Evolutionary conservation across 305 asterid species (phyloP), one percentile per base, ranked within the genome.

Genomic region (Fraxinus platypoda): DNA sequence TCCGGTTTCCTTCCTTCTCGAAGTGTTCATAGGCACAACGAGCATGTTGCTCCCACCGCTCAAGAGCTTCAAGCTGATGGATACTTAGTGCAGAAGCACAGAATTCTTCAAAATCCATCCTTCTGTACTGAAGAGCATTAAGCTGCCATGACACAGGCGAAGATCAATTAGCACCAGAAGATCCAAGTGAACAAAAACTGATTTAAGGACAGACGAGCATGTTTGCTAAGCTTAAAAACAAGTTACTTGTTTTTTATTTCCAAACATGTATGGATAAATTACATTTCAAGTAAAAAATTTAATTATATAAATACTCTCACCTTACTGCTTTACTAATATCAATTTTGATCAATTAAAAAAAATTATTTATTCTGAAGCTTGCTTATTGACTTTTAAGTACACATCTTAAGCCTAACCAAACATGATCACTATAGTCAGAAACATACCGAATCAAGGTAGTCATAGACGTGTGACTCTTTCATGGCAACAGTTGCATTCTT

Each of bases 51-150:
- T 92, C 97, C 97, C 97, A 92, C 62, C 95, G 83, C 5, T 90
- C 95, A 19, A 90, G 87, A 80, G 92, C 90, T 83, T 91, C 97
- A 30, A 92, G 86, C 88, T 92, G 95, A 87, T 92, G 85, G 12
- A 92, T 93, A 72, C 94, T 92, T 85, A 84, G 78, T 78, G 91
- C 86, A 31, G 97, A 93, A 9, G 94, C 93, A 84, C 94, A 92
- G 82, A 92, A 92, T 80, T 92, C 97, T 84, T 91, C 97, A 76
- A 91, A 92, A 84, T 92, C 95, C 97, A 92, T 92, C 83, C 93
- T 91, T 88, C 97, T 87, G 83, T 92, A 91, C 73, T 92, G 94
- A 78, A 92, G 95, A 28, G 93, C 93, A 83, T 85, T 91, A 73
- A 92, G 91, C 97, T 92, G 87, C 81, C 77, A 38, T 11, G 54